Evolutionary conservation across 768 basidiomycete genomes (phyloP), one percentile per base, ranked within the genome.

Genomic region (Tylopilus rubrobrunneus): DNA sequence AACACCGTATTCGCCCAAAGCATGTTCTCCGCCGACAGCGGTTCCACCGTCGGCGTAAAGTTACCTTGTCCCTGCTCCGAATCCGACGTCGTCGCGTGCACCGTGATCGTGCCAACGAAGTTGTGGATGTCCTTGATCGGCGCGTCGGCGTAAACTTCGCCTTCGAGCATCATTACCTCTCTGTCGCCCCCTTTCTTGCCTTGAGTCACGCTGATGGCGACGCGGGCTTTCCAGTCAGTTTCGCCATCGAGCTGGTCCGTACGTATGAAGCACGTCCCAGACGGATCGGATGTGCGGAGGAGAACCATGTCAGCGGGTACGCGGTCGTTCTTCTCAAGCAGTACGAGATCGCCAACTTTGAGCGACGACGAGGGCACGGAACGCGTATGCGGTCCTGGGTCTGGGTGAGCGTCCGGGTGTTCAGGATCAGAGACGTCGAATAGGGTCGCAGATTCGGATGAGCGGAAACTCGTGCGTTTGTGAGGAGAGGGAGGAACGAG

Each of bases 241-340:
- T 99, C 97, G 41, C 97, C 97, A 59, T 99, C 97, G 28, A 99
- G 78, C 66, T 98, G 97, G 71, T 99, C 97, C 2, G 96, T 99
- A 10, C 97, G 82, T 56, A 99, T 92, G 70, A 98, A 99, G 68
- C 96, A 98, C 2, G 94, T 94, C 3, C 97, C 97, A 25, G 87
- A 86, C 4, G 83, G 73, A 63, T 99, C 96, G 4, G 85, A 87
- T 0, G 97, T 98, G 41, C 86, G 82, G 10, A 99, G 76, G 10
- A 99, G 77, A 10, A 98, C 82, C 63, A 98, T 78, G 66, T 99
- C 97, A 5, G 97, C 91, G 0, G 97, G 97, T 1, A 99, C 92
- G 27, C 97, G 82, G 65, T 98, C 92, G 65, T 99, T 97, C 80
- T 99, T 98, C 74, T 98, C 94, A 37, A 99, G 75, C 40, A 86